A percentile compares a stretch with the other conserved stretches of the same genome.
phyloP scores from a whole-genome alignment of 1,284 basidiomycete species.

The Apiotrichum brassicae region DNA sequence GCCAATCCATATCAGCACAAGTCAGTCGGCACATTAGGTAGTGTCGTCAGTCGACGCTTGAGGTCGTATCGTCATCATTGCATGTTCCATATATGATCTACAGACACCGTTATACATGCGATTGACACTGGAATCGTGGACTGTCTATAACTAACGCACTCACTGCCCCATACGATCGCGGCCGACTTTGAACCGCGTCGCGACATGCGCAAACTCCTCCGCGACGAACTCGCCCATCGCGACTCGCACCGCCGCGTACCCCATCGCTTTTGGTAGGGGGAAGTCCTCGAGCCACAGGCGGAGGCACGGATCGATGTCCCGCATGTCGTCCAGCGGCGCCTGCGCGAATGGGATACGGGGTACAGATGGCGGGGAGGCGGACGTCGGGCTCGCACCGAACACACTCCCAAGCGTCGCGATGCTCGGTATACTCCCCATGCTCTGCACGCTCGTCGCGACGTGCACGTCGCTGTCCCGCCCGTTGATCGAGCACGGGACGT shows the following conservation, averaged over 20 bases:
- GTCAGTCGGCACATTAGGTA: too few relatives aligned
- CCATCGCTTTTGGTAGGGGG: neutral
- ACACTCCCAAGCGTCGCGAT: neutral
- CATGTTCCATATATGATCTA: too few relatives aligned
- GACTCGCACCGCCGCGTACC: neutral
- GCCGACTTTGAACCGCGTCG: neutral
- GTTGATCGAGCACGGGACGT: neutral
- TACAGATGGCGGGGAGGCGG: neutral
- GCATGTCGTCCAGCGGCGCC: neutral
- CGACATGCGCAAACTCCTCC: neutral
- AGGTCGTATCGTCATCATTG: too few relatives aligned
- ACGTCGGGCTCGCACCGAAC: neutral
- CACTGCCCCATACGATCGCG: neutral
- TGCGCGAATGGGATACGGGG: neutral
- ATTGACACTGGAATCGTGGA: too few relatives aligned
- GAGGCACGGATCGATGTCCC: neutral
- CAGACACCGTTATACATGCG: too few relatives aligned
- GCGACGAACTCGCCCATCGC: neutral
- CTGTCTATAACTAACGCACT: too few relatives aligned
- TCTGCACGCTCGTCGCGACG: neutral
- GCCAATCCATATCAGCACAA: too few relatives aligned
- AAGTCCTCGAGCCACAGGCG: constrained; percentile 2
- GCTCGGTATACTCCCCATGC: neutral
- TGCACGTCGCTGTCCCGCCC: neutral
- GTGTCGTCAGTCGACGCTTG: too few relatives aligned